Conservation (phyloP, 345 rosid species). For the Carallia pectinifolia region DNA sequence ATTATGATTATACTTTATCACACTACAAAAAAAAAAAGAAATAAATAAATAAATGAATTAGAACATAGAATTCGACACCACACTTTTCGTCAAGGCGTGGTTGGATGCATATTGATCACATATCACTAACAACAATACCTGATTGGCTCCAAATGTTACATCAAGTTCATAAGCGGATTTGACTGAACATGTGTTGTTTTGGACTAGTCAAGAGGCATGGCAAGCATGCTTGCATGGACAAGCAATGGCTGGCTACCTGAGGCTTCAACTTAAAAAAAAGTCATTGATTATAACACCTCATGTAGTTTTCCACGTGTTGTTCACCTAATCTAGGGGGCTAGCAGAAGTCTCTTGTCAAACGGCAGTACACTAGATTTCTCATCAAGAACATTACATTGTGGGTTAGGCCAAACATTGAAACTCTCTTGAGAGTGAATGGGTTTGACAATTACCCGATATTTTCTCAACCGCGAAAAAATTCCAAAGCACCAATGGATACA, state of each 20-base stretch:
- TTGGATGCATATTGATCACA: conserved; percentile 23
- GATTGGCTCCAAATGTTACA: conserved; percentile 26
- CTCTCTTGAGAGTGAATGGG: conserved; percentile 19
- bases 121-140: conserved; percentile 14
- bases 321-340: conserved; percentile 53
- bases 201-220: conserved; percentile 45
- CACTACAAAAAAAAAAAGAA: not conserved
- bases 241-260: conserved; percentile 27
- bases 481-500: not conserved
- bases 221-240: conserved; percentile 25
- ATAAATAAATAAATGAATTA: not conserved
- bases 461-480: conserved; percentile 6
- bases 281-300: conserved; percentile 43
- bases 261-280: conserved; percentile 27
- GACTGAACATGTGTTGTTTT: conserved; percentile 26
- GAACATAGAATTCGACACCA: not conserved
- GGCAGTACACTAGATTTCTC: conserved; percentile 36
- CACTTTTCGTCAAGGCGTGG: conserved; percentile 5
- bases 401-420: conserved; percentile 47
- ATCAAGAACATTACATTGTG: conserved; percentile 29
- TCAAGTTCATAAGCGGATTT: conserved; percentile 34
- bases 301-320: conserved; percentile 74
- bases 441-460: conserved; percentile 7
- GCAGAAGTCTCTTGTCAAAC: conserved; percentile 48
- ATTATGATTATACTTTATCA: too few species aligned